Evolutionary conservation across 1,284 basidiomycete species (phyloP), one percentile per base, ranked within the genome.

Genomic region (Pisolithus thermaeus): DNA sequence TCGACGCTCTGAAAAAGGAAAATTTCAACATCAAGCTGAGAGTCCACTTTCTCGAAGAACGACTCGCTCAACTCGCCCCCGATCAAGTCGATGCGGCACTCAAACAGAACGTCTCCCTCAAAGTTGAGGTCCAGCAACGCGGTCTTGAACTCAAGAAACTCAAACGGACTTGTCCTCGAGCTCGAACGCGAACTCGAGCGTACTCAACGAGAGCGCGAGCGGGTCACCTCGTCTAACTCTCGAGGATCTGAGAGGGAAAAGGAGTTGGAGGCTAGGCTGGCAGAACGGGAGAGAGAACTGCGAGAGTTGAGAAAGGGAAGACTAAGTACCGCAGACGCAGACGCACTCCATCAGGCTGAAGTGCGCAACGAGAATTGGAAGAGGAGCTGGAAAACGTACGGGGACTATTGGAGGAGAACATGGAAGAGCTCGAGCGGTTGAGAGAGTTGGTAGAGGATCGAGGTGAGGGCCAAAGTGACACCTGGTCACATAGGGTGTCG

Each of bases 1-100:
- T 96, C 63, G 92, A 97, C 70, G 85, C 85, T 56, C 78, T 94
- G 60, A 95, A 95, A 75, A 95, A 94, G 68, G 92, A 97, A 68
- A 93, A 95, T 73, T 96, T 96, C 71, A 90, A 88, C 61, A 84
- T 97, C 64, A 95, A 97, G 67, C 80, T 96, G 50, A 90, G 92
- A 58, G 90, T 96, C 5, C 92, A 94, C 66, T 95, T 96, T 65
- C 80, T 95, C 46, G 91, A 96, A 65, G 92, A 96, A 62, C 87
- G 91, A 28, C 79, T 97, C 14, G 85, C 85, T 1, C 83, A 89
- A 61, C 83, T 94, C 53, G 90, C 92, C 0, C 92, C 93, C 0
- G 93, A 96, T 65, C 90, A 95, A 61, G 87, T 95, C 66, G 89
- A 96, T 63, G 85, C 86, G 6, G 91, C 90, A 2, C 79, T 95